These are phyloP conservation scores for Leccinellum rugosiceps DNA, from an alignment of 768 basidiomycete genomes.

Conservation along the genomic window DNA sequence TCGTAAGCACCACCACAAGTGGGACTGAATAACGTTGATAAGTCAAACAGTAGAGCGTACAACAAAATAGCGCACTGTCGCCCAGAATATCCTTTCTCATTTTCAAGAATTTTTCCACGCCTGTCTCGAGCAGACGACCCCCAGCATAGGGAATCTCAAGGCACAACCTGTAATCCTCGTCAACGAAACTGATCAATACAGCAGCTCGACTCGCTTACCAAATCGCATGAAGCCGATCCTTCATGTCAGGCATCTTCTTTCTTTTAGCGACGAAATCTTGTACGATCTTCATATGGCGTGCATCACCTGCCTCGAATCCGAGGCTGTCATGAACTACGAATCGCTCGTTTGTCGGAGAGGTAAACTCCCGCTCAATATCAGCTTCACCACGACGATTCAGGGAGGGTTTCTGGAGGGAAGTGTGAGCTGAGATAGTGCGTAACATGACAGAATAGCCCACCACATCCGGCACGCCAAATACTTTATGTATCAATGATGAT, in stretches of 20 bases:
- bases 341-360: conserved; percentile 10
- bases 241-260: not conserved
- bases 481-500: conserved; percentile 7
- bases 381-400: not conserved
- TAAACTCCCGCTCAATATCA: conserved; percentile 14
- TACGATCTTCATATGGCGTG: conserved; percentile 2
- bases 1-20: conserved; percentile 16
- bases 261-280: conserved; percentile 4
- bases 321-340: conserved; percentile 19
- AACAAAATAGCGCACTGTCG: not conserved
- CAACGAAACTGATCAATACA: not conserved
- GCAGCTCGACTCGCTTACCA: conserved; percentile 3
- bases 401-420: conserved; percentile 3
- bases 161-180: conserved; percentile 12
- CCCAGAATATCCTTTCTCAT: conserved; percentile 7
- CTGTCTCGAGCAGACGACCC: conserved; percentile 14
- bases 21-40: not conserved
- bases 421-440: not conserved
- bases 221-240: conserved; percentile 11
- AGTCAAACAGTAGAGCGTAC: not conserved
- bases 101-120: conserved; percentile 10
- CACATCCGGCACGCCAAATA: conserved; percentile 12
- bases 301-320: conserved; percentile 14
- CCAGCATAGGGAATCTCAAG: conserved; percentile 13
- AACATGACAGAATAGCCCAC: conserved; percentile 1